Conservation (phyloP, 305 asterid genomes). For the Fraxinus xanthoxyloides region DNA sequence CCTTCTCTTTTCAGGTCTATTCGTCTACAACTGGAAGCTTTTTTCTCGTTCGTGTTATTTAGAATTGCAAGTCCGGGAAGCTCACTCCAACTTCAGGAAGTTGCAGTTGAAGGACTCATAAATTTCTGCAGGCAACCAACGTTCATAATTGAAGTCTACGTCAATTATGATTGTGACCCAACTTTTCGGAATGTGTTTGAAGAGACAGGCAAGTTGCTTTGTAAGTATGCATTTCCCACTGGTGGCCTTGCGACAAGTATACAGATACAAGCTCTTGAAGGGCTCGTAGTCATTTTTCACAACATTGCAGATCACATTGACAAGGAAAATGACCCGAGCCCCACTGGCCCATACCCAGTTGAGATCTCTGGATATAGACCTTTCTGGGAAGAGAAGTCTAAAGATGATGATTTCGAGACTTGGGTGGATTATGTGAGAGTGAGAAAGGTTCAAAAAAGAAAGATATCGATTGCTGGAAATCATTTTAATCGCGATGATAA, state of each 20-base stretch:
- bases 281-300: slow-evolving; percentile 62
- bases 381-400: slow-evolving; percentile 75
- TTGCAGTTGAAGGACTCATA: slow-evolving; percentile 74
- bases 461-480: slow-evolving; percentile 68
- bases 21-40: slow-evolving; percentile 81
- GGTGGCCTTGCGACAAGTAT: slow-evolving; percentile 40
- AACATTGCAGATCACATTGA: slow-evolving; percentile 78
- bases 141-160: slow-evolving; percentile 64
- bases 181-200: slow-evolving; percentile 69
- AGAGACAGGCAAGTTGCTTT: slow-evolving; percentile 67
- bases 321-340: slow-evolving; percentile 57
- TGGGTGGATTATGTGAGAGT: slow-evolving; percentile 72
- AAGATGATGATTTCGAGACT: slow-evolving; percentile 40
- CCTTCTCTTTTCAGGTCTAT: slow-evolving; percentile 50
- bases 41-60: slow-evolving; percentile 68
- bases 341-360: slow-evolving; percentile 63
- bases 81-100: slow-evolving; percentile 71
- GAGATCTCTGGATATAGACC: slow-evolving; percentile 61
- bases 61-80: slow-evolving; percentile 44
- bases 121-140: slow-evolving; percentile 82
- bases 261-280: slow-evolving; percentile 87
- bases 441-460: slow-evolving; percentile 72
- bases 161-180: slow-evolving; percentile 82
- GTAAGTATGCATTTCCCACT: slow-evolving; percentile 84
- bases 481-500: slow-evolving; percentile 75